These are phyloP conservation scores for Persicaria tinctoria DNA, from an alignment of 148 eudicot genomes.

Conservation along the genomic window DNA sequence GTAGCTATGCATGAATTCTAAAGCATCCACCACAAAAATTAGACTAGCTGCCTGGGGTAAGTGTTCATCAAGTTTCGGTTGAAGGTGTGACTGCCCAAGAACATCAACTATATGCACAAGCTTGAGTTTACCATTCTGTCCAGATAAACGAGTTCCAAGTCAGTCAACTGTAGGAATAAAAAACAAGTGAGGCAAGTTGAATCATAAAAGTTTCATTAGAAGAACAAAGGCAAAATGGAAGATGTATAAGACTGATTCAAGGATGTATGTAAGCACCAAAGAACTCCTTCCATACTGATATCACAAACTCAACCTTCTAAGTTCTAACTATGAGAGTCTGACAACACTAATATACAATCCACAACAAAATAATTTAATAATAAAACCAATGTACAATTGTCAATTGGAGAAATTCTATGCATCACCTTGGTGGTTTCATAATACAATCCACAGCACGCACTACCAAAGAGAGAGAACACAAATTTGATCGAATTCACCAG, in stretches of 20 bases:
- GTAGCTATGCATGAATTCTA: constrained; percentile 73
- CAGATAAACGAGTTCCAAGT: not conserved
- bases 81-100: constrained; percentile 89
- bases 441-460: constrained; percentile 22
- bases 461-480: no score
- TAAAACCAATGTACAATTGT: not conserved
- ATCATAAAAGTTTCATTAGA: no score
- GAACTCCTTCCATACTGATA: no score
- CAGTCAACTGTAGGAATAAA: not conserved
- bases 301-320: not conserved
- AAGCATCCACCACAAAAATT: constrained; percentile 78
- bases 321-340: not conserved
- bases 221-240: no score
- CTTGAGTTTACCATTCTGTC: constrained; percentile 60
- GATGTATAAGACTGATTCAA: no score
- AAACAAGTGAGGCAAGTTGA: no score
- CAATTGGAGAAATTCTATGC: not conserved
- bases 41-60: constrained; percentile 79
- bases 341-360: not conserved
- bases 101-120: constrained; percentile 84
- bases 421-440: constrained; percentile 59
- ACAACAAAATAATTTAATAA: not conserved
- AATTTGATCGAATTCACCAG: no score
- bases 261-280: no score
- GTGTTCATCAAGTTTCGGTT: constrained; percentile 76